Conservation (phyloP, 192 early-diverging fungal genomes). For the Allomyces arbusculus region DNA sequence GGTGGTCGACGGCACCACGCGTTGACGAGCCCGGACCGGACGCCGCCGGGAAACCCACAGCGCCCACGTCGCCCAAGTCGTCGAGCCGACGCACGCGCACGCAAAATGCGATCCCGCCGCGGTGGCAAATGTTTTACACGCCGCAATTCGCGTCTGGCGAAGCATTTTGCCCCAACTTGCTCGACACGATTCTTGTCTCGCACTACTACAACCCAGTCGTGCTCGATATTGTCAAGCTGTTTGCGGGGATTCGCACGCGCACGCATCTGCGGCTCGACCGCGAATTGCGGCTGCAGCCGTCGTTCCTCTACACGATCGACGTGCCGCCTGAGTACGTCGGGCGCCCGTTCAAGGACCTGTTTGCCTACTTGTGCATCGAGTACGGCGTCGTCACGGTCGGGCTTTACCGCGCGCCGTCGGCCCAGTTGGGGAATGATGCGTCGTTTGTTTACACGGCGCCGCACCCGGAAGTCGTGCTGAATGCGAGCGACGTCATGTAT, state of each 20-base stretch:
- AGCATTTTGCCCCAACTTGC: background rate
- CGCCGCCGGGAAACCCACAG: no score
- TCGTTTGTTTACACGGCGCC: background rate
- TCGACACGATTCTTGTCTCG: background rate
- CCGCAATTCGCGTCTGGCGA: background rate
- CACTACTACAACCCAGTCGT: background rate
- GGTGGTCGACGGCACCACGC: no score
- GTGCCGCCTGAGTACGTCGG: background rate
- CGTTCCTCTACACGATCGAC: background rate
- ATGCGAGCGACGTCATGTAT: background rate
- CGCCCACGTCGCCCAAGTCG: no score
- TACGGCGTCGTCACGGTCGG: background rate
- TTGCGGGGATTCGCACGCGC: background rate
- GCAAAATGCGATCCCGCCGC: background rate
- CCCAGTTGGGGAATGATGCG: background rate
- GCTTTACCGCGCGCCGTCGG: background rate
- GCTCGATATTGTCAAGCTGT: background rate
- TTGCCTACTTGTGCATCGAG: background rate
- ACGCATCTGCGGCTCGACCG: background rate
- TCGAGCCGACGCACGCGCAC: no score
- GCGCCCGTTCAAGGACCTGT: background rate
- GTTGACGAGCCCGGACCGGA: no score
- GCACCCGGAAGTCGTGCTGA: background rate
- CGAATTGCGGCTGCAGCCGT: background rate
- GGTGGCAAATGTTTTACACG: background rate